Base-by-base conservation (phyloP, 2,329 filamentous ascomycete species). In the Pseudogymnoascus sp. region DNA sequence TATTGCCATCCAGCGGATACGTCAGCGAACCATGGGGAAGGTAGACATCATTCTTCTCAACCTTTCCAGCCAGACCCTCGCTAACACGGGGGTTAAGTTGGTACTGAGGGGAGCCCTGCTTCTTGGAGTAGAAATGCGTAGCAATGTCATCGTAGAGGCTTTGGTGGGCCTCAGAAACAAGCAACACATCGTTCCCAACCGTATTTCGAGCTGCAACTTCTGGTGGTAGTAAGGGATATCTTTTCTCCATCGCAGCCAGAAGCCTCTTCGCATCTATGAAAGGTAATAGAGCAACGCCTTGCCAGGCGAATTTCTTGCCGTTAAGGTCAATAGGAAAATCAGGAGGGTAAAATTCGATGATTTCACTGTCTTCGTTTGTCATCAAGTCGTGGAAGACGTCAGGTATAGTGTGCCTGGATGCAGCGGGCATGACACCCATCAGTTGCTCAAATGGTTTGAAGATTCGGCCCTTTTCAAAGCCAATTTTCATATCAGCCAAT, bases 291-390 rank as follows among this genome's bases (percentile, higher is more conserved):
- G 91, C 91, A 60, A 99, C 88, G 65, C 94, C 94, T 73, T 97
- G 93, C 94, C 95, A 99, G 0, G 91, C 91, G 76, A 97, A 95
- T 72, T 97, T 99, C 78, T 97, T 97, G 60, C 94, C 94, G 67
- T 99, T 99, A 41, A 97, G 77, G 73, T 99, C 94, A 60, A 97
- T 83, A 14, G 89, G 85, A 68, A 99, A 99, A 22, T 96, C 90
- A 70, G 92, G 89, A 0, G 95, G 95, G 69, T 99, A 99, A 73
- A 99, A 99, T 72, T 99, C 93, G 66, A 96, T 90, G 68, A 99
- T 97, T 57, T 91, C 86, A 69, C 91, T 97, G 50, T 96, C 85
- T 12, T 88, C 81, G 8, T 95, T 81, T 25, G 87, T 88, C 94
- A 99, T 99, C 16, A 99, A 81, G 61, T 87, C 81, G 70, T 96